Base-by-base conservation (phyloP, 257 asterid genomes). In the Petrea volubilis region DNA sequence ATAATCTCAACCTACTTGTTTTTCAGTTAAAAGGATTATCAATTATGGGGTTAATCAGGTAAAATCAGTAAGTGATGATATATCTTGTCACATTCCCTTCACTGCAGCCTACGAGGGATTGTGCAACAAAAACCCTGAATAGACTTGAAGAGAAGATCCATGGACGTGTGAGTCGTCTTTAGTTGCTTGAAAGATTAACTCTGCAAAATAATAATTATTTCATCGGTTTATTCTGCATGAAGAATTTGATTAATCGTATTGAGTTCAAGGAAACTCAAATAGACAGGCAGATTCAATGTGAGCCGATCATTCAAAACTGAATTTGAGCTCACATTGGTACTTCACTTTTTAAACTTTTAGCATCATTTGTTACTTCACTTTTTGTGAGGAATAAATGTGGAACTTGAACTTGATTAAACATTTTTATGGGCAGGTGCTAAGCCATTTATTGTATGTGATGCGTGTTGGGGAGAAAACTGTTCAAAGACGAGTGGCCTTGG, bases 101-200 rank as follows among this genome's bases (percentile, higher is more conserved):
- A 52, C 66, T 80, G 83, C 96, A 89, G 96, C 92, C 94, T 38
- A 89, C 96, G 50, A 85, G 87, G 70, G 94, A 87, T 72, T 89
- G 94, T 70, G 94, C 87, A n/a, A 90, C 87, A 43, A 87, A 84
- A 83, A 89, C 94, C 2, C 69, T 89, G 83, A 85, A 84, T 80
- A 83, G 92, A 74, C 79, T 89, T 57, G 94, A 89, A 77, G 92
- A 89, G 80, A 89, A 87, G 81, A 87, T 87, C 78, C 82, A 87
- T 60, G 94, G 94, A 74, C 82, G 92, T 74, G 96, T 89, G 74
- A 87, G 98, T 81, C 38, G 41, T 17, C 36, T 77, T 75, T 46
- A 60, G 43, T 52, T 13, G 53, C 43, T 24, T 11, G 11, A 52
- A 21, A 38, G 17, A 52, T 13, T 17, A 50, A 41, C 31, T 36